Conservation (phyloP, 495 filamentous ascomycete genomes). For the Letharia lupina region DNA sequence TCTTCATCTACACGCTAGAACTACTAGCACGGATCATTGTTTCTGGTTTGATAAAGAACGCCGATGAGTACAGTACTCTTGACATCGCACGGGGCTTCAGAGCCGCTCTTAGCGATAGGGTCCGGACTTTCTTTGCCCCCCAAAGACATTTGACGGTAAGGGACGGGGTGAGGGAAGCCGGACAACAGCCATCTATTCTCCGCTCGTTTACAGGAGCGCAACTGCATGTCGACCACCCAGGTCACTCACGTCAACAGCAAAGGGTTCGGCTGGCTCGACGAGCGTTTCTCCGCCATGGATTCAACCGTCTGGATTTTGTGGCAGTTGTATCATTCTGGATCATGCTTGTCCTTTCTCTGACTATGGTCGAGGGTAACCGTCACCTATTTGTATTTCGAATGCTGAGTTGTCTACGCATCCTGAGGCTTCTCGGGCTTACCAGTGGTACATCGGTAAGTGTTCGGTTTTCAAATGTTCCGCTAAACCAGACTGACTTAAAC, state of each 20-base stretch:
- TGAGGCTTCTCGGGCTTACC: slow-evolving; percentile 80
- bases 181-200: slow-evolving; percentile 52
- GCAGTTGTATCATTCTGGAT: slow-evolving; percentile 97
- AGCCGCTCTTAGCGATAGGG: slow-evolving; percentile 65
- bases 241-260: slow-evolving; percentile 69
- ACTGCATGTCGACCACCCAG: slow-evolving; percentile 39
- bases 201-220: slow-evolving; percentile 76
- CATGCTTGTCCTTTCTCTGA: slow-evolving; percentile 62
- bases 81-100: slow-evolving; percentile 62
- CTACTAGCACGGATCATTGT: slow-evolving; percentile 74
- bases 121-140: slow-evolving; percentile 66
- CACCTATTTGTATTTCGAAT: slow-evolving; percentile 90
- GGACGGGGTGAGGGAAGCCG: slow-evolving; percentile 30
- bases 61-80: slow-evolving; percentile 74
- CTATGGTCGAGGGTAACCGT: slow-evolving; percentile 53
- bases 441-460: slow-evolving; percentile 71
- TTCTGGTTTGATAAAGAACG: slow-evolving; percentile 84
- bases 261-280: slow-evolving; percentile 78
- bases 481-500: slow-evolving; percentile 23
- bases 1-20: slow-evolving; percentile 86
- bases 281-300: slow-evolving; percentile 88
- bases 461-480: slow-evolving; percentile 3
- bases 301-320: slow-evolving; percentile 92
- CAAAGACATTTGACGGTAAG: slow-evolving; percentile 61
- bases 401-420: slow-evolving; percentile 87